phyloP scores from a whole-genome alignment of 495 filamentous ascomycete species.

The Lophium mytilinum region DNA sequence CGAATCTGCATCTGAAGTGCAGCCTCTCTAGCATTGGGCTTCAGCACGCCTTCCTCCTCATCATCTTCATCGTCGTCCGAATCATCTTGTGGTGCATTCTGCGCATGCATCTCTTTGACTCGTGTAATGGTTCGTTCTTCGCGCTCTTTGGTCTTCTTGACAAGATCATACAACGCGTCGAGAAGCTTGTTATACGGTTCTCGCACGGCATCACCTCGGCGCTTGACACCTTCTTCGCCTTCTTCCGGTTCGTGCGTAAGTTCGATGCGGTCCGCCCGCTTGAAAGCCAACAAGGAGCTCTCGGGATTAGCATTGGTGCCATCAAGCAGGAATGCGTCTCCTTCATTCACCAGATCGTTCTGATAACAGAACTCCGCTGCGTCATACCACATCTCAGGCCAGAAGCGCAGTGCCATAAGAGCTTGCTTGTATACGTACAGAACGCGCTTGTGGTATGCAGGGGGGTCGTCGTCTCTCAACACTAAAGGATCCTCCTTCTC shows the following conservation, averaged over 20 bases:
- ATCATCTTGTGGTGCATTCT: slow-evolving; percentile 6
- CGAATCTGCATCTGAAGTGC: slow-evolving; percentile 49
- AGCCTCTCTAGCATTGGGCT: slow-evolving; percentile 31
- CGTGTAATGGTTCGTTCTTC: slow-evolving; percentile 63
- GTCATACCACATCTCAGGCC: slow-evolving; percentile 92
- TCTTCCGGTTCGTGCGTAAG: slow-evolving; percentile 55
- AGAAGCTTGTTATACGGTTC: slow-evolving; percentile 77
- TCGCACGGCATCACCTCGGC: slow-evolving; percentile 64
- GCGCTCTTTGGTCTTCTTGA: slow-evolving; percentile 62
- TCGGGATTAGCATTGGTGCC: slow-evolving; percentile 89
- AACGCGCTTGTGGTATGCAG: slow-evolving; percentile 65
- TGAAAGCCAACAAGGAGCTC: slow-evolving; percentile 81
- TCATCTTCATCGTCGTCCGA: slow-evolving; percentile 53
- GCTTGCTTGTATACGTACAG: slow-evolving; percentile 90
- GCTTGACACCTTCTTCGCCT: slow-evolving; percentile 52
- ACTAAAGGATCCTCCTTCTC: slow-evolving; percentile 88
- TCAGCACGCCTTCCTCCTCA: slow-evolving; percentile 44
- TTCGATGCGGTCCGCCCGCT: slow-evolving; percentile 79
- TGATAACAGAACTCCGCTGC: slow-evolving; percentile 87
- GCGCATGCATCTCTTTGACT: slow-evolving; percentile 49
- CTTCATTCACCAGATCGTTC: slow-evolving; percentile 60
- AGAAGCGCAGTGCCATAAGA: slow-evolving; percentile 85
- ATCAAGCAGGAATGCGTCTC: slow-evolving; percentile 68
- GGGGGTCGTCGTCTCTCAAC: slow-evolving; percentile 65
- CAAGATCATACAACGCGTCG: slow-evolving; percentile 73